Evolutionary conservation across 31 red algal species (phyloP), one percentile per base, ranked within the genome.

Genomic region (Bonnemaisonia californica): DNA sequence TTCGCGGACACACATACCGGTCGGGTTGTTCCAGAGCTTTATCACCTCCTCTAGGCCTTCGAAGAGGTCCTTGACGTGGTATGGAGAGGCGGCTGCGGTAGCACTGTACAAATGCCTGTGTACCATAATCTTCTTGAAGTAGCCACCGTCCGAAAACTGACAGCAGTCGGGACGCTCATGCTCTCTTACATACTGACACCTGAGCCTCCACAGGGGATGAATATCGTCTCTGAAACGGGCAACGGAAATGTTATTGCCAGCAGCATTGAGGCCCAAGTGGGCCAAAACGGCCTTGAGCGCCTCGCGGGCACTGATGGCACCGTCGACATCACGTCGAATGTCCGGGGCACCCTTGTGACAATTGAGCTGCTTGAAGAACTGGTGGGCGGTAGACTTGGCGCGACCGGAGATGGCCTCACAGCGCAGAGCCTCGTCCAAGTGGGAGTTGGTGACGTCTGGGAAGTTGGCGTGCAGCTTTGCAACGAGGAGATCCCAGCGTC

Each of bases 331-430:
- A 12, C 62, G 26, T 2, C 83, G 83, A 79, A 77, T 87, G 32
- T 87, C 83, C 28, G 83, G 83, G 23, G 83, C 83, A 21, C 73
- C 83, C 51, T 87, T 87, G 72, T 87, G 83, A 71, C 83, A 87
- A 40, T 77, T 87, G n/a, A 78, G 41, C 33, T 62, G 60, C 38
- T 38, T 45, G 41, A 85, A 32, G 41, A 64, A 85, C 71, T 74
- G 42, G 18, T 54, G 57, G 4, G 82, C 56, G 3, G 82, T 85
- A 2, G 47, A 65, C 39, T 62, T 58, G 21, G 82, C 66, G 13
- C 69, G 42, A 64, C 82, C 71, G 39, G 58, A 54, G 34, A 87
- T 41, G 34, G 83, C 83, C 18, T 87, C 83, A 79, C 83, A 71
- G 36, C 56, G 60, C 19, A 87, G 73, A 13, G 73, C 59, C 12